phyloP scores from a whole-genome alignment of 495 filamentous ascomycete species.

The Podospora bellae-mahoneyi region DNA sequence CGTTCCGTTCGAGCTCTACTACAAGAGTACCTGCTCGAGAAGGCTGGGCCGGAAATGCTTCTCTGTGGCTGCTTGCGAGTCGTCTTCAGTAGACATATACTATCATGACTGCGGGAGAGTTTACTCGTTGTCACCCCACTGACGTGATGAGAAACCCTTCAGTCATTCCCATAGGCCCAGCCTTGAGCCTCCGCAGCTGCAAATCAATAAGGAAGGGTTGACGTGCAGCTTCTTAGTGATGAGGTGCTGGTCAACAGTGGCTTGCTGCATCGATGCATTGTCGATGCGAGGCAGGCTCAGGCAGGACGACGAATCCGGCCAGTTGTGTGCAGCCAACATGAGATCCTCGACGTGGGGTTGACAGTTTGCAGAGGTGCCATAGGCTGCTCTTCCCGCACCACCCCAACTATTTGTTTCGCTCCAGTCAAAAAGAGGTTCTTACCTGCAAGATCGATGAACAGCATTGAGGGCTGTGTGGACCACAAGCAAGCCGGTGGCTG shows the following conservation, averaged over 20 bases:
- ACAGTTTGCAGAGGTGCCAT: not conserved
- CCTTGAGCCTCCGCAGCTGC: constrained; percentile 1
- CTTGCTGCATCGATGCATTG: not conserved
- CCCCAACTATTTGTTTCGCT: not conserved
- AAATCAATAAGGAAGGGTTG: not conserved
- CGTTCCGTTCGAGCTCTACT: not conserved
- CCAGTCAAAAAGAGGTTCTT: not conserved
- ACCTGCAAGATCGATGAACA: not conserved
- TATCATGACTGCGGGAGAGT: not conserved
- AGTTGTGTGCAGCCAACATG: not conserved
- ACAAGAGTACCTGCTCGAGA: not conserved
- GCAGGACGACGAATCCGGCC: constrained; percentile 1
- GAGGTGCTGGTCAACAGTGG: not conserved
- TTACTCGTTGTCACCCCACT: constrained; percentile 1
- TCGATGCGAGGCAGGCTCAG: constrained; percentile 1
- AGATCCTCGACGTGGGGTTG: not conserved
- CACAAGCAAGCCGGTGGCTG: not conserved
- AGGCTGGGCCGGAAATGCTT: constrained; percentile 1
- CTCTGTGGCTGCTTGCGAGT: not conserved
- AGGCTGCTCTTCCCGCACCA: not conserved
- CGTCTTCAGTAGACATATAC: not conserved
- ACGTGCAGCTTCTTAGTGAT: constrained; percentile 6
- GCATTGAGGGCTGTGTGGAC: not conserved
- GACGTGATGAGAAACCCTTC: not conserved
- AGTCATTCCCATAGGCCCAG: constrained; percentile 4